Evolutionary conservation across 225 moss, liverwort and hornwort species (phyloP).

Genomic region (Thuidium tamariscinum): DNA sequence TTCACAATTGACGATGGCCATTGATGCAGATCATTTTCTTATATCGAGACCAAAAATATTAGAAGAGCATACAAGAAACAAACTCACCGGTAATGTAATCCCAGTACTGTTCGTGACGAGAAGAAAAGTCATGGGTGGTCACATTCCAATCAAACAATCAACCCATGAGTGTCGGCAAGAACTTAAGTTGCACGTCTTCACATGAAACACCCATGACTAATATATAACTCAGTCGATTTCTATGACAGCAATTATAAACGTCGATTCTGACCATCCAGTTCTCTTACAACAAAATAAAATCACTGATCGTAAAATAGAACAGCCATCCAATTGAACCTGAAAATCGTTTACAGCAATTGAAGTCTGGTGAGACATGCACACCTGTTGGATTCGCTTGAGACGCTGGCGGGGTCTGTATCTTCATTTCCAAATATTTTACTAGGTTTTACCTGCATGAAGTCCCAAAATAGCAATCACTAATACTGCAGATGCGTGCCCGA

Average conservation of each 20-base stretch:
- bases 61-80: neutral
- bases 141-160: constrained; percentile 8
- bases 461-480: neutral
- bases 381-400: constrained; percentile 45
- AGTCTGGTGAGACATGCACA: neutral
- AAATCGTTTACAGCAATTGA: neutral
- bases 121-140: neutral
- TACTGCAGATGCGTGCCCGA: neutral
- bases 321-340: neutral
- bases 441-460: constrained; percentile 10
- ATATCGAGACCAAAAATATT: neutral
- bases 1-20: neutral
- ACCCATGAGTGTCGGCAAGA: neutral
- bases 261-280: neutral
- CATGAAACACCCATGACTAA: neutral
- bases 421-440: constrained; percentile 15
- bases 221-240: neutral
- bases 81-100: constrained; percentile 56
- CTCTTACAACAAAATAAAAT: neutral
- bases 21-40: neutral
- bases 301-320: neutral
- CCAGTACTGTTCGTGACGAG: constrained; percentile 13
- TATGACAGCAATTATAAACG: neutral
- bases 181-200: neutral
- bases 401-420: constrained; percentile 21